Percentiles rank a stretch among this genome's conserved stretches.
Conservation (phyloP, 345 rosid genomes). For the Syzygium aromaticum region DNA sequence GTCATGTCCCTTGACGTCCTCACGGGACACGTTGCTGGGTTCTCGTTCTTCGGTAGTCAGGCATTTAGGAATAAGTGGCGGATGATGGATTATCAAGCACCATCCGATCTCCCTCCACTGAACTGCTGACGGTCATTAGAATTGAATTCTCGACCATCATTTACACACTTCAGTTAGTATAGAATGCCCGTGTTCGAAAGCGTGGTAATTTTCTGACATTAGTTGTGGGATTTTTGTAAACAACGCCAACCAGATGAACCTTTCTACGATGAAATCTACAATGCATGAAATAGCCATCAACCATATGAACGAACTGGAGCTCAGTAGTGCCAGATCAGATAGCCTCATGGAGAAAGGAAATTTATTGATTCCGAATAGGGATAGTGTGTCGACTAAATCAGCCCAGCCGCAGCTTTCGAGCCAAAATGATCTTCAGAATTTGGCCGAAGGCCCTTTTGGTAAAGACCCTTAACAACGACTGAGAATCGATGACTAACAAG, state of each 20-base stretch:
- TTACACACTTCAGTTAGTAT: neutral
- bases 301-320: neutral
- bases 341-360: neutral
- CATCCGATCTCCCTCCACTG: constrained; percentile 15
- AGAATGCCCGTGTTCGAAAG: neutral
- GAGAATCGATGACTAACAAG: too few relatives aligned
- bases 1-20: constrained; percentile 23
- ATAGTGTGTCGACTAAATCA: too few relatives aligned
- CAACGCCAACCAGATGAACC: neutral
- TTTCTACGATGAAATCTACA: neutral
- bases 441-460: too few relatives aligned
- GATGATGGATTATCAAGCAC: neutral
- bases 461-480: too few relatives aligned
- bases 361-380: too few relatives aligned
- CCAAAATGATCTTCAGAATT: too few relatives aligned
- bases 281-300: neutral
- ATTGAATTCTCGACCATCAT: neutral
- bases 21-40: constrained; percentile 10
- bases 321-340: neutral
- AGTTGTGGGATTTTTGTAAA: neutral
- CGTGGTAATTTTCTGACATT: neutral
- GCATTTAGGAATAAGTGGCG: constrained; percentile 6
- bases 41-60: constrained; percentile 11
- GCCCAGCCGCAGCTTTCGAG: too few relatives aligned
- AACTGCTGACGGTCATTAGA: constrained; percentile 5